Evolutionary conservation across 495 filamentous ascomycete species (phyloP).

Genomic region (Aspergillus sparsus): DNA sequence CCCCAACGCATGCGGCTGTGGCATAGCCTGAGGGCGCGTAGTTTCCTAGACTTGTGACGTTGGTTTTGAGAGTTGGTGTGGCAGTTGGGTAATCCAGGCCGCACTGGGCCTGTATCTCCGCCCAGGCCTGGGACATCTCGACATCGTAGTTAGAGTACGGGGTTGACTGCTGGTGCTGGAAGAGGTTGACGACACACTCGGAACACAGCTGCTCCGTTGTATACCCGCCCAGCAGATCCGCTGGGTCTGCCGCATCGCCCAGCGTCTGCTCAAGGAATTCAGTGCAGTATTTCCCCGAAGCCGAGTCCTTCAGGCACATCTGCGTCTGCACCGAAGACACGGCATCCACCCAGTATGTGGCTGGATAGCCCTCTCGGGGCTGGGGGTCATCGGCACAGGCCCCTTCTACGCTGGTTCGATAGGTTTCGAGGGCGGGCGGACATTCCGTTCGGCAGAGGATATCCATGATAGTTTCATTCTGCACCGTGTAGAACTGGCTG

Average conservation of each 20-base stretch:
- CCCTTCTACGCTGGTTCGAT: not conserved
- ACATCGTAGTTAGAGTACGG: constrained; percentile 9
- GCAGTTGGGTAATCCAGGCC: not conserved
- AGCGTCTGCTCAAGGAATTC: constrained; percentile 5
- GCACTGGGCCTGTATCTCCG: constrained; percentile 4
- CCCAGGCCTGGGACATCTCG: constrained; percentile 1
- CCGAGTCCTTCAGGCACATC: constrained; percentile 2
- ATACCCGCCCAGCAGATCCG: constrained; percentile 2
- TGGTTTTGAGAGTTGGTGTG: constrained; percentile 3
- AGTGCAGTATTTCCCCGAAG: not conserved
- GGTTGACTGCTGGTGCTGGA: constrained; percentile 9
- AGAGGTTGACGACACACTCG: constrained; percentile 4
- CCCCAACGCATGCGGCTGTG: not conserved
- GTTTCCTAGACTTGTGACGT: constrained; percentile 4
- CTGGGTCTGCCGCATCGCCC: not conserved
- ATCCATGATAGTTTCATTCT: constrained; percentile 6
- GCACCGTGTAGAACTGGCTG: constrained; percentile 3
- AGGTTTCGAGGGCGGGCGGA: not conserved
- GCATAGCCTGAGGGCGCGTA: constrained; percentile 6
- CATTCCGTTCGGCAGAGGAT: constrained; percentile 2
- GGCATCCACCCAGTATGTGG: constrained; percentile 1
- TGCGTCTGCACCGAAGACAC: constrained; percentile 2
- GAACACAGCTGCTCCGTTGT: constrained; percentile 10
- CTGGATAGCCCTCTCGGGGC: constrained; percentile 7
- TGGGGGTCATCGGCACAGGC: constrained; percentile 5